Evolutionary conservation across 169 alveolate genomes (phyloP), one percentile per base, ranked within the genome.

Genomic region (Cytauxzoon felis): DNA sequence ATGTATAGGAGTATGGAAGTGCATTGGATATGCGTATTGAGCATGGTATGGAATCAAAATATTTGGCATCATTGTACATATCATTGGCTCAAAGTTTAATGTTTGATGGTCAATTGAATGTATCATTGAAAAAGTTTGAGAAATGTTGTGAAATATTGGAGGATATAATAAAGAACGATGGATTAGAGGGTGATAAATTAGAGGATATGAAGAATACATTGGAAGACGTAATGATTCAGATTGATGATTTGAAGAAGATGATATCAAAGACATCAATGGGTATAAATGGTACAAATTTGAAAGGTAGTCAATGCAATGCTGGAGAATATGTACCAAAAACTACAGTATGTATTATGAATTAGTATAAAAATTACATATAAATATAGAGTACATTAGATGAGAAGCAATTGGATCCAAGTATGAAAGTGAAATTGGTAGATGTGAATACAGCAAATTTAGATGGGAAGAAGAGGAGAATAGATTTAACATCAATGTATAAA

Each of bases 271-370:
- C 54, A 34, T 26, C 78, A n/a, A 9, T n/a, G 1, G 24, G 65
- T 13, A 51, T 36, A 0, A n/a, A 16, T 8, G 45, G 49, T 8
- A 48, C 41, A 5, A 18, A 26, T 4, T n/a, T n/a, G n/a, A 30
- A 65, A 32, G 85, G 85, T 23, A 75, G 85, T 65, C 85, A 75
- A 36, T 32, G 78, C 65, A 45, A 75, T 27, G 85, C 85, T 7
- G 85, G 75, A 9, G 41, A 70, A 4, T 41, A 65, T 0, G 59
- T 75, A 13, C 85, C 85, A 13, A 50, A 75, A 52, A 75, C 85
- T 8, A 75, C 85, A 56, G 85, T 75, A 48, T 5, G 79, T 32
- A 23, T 3, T 16, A 21, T 1, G 2, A 26, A 3, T n/a, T n/a
- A n/a, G n/a, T n/a, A n/a, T n/a, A n/a, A n/a, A n/a, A n/a, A n/a